Conservation (phyloP, 805 yeast genomes). For the Candida sanyiensis region DNA sequence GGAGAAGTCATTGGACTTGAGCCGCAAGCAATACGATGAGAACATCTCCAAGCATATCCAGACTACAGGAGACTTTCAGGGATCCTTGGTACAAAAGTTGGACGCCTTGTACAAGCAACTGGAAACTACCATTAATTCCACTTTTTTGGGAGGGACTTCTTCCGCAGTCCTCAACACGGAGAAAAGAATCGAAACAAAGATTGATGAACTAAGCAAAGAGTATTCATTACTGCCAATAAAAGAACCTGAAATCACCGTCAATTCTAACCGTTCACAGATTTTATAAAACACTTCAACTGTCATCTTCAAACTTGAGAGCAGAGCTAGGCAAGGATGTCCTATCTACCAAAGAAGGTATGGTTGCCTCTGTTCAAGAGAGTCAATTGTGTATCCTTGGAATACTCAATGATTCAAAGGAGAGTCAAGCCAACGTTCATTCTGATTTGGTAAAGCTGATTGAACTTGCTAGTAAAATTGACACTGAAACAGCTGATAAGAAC, state of each 20-base stretch:
- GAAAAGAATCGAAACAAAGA: not conserved
- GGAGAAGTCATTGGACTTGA: slow-evolving; percentile 18
- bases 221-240: slow-evolving; percentile 16
- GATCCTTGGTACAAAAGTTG: slow-evolving; percentile 5
- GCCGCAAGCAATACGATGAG: slow-evolving; percentile 18
- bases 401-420: not conserved
- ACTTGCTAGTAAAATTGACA: not conserved
- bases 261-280: slow-evolving; percentile 18
- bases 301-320: not conserved
- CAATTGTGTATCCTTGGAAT: too few relatives aligned
- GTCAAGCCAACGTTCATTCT: not conserved
- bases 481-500: not conserved
- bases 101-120: slow-evolving; percentile 3
- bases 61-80: slow-evolving; percentile 4
- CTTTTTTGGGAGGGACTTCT: not conserved
- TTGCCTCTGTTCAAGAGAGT: not conserved
- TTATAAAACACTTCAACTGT: slow-evolving; percentile 23
- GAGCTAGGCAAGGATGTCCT: slow-evolving; percentile 2
- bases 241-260: slow-evolving; percentile 18
- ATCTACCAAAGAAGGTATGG: not conserved
- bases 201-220: slow-evolving; percentile 5
- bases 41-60: slow-evolving; percentile 6
- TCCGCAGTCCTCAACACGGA: not conserved
- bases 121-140: not conserved
- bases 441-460: not conserved